Evolutionary conservation across 345 rosid species (phyloP).

Genomic region (Gossypium anomalum): DNA sequence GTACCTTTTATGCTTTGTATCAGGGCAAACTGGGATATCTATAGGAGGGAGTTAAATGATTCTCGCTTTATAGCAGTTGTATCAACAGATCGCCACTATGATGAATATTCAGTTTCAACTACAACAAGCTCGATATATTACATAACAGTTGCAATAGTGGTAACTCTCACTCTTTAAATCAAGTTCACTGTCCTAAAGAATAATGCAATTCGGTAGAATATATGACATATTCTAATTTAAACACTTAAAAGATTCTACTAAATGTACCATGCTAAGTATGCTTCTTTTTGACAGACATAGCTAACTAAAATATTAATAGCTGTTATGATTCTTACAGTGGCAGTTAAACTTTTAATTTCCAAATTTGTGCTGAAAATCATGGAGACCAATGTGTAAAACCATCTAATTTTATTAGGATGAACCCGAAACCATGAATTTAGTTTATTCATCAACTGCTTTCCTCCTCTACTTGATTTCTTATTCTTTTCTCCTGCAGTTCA

Average conservation of each 20-base stretch:
- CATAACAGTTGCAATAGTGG: slow-evolving; percentile 58
- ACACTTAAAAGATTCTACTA: not conserved
- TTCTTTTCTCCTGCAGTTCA: slow-evolving; percentile 36
- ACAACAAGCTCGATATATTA: slow-evolving; percentile 54
- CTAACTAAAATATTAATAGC: not conserved
- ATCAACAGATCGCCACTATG: slow-evolving; percentile 47
- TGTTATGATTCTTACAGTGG: not conserved
- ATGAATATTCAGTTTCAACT: slow-evolving; percentile 50
- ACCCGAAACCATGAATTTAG: not conserved
- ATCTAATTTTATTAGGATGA: not conserved
- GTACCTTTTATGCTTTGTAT: slow-evolving; percentile 1
- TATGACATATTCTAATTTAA: not conserved
- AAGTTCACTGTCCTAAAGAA: not conserved
- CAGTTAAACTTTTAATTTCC: not conserved
- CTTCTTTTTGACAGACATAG: not conserved
- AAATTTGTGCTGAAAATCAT: not conserved
- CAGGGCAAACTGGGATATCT: slow-evolving; percentile 79
- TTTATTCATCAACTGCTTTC: not conserved
- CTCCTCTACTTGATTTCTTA: not conserved
- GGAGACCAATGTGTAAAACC: not conserved
- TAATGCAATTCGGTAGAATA: not conserved
- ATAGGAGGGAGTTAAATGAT: slow-evolving; percentile 42
- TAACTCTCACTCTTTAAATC: slow-evolving; percentile 23
- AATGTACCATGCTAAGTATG: not conserved
- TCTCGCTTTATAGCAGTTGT: slow-evolving; percentile 66